A percentile compares a stretch with the other conserved stretches of the same genome.
Evolutionary conservation across 805 yeast species (phyloP).

Genomic region (Ogataea methanolica): DNA sequence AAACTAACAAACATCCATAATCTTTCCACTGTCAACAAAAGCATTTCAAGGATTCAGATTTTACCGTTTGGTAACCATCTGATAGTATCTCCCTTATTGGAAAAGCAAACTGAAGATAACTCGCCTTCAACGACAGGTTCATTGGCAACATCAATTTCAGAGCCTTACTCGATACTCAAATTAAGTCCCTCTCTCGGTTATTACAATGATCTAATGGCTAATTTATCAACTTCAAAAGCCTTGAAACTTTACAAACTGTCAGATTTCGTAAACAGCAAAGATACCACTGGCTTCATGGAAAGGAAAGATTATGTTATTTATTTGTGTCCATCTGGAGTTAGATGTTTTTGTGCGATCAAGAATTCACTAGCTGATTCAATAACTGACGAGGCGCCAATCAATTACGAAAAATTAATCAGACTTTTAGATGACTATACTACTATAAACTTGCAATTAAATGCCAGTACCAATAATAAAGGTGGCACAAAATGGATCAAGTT

Average conservation of each 20-base stretch:
- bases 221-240: slow-evolving; percentile 23
- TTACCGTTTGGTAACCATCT: slow-evolving; percentile 50
- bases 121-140: not conserved
- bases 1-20: slow-evolving; percentile 18
- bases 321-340: slow-evolving; percentile 52
- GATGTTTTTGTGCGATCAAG: slow-evolving; percentile 37
- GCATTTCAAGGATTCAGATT: slow-evolving; percentile 27
- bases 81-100: slow-evolving; percentile 25
- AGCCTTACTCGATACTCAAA: slow-evolving; percentile 31
- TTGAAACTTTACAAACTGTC: slow-evolving; percentile 19
- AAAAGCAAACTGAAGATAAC: slow-evolving; percentile 5
- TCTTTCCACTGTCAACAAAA: slow-evolving; percentile 8
- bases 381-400: slow-evolving; percentile 37
- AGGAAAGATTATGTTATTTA: slow-evolving; percentile 38
- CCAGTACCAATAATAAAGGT: not conserved
- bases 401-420: slow-evolving; percentile 32
- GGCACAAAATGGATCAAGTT: slow-evolving; percentile 56
- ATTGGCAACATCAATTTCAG: not conserved
- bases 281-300: slow-evolving; percentile 8
- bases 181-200: slow-evolving; percentile 45
- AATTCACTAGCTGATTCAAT: slow-evolving; percentile 32
- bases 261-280: slow-evolving; percentile 6
- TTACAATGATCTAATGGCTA: slow-evolving; percentile 39
- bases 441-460: slow-evolving; percentile 13
- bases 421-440: slow-evolving; percentile 34